These are phyloP conservation scores for Selaginella tamariscina DNA, from an alignment of 75 land plant genomes.

Conservation along the genomic window DNA sequence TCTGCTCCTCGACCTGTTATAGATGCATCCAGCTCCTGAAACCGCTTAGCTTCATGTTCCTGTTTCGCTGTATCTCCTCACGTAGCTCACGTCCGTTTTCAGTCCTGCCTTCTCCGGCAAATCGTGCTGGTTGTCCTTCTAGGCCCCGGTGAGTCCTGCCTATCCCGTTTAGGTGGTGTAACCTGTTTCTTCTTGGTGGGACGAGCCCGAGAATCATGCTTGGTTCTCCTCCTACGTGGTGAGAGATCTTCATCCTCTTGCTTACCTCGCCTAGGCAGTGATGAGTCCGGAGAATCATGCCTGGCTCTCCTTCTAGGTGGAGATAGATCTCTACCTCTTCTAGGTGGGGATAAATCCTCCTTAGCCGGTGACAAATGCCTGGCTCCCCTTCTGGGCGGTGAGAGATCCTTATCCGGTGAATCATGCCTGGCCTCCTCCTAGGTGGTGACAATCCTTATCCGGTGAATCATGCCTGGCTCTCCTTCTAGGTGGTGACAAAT, in stretches of 20 bases:
- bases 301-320: constrained; percentile 39
- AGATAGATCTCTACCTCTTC: constrained; percentile 26
- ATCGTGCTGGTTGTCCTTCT: background rate
- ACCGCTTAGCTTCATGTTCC: constrained; percentile 45
- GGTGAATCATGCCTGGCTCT: background rate
- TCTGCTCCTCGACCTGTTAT: constrained; percentile 67
- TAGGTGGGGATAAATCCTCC: background rate
- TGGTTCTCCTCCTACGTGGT: constrained; percentile 16
- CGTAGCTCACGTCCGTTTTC: constrained; percentile 36
- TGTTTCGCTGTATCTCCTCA: constrained; percentile 47
- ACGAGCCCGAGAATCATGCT: constrained; percentile 16
- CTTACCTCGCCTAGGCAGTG: constrained; percentile 34
- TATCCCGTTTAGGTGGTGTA: constrained; percentile 12
- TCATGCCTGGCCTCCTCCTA: constrained; percentile 2
- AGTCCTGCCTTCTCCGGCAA: constrained; percentile 42
- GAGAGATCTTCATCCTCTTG: constrained; percentile 13
- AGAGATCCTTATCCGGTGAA: constrained; percentile 20
- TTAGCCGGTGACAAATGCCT: background rate
- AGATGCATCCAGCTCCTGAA: constrained; percentile 55
- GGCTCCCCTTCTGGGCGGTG: constrained; percentile 16
- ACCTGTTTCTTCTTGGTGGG: constrained; percentile 15
- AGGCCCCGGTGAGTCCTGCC: constrained; percentile 18
- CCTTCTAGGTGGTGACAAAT: constrained; percentile 43
- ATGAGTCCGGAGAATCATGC: constrained; percentile 18
- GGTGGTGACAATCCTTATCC: too few relatives aligned